Evolutionary conservation across 208 protist genomes (phyloP).

Genomic region (Angomonas deanei): DNA sequence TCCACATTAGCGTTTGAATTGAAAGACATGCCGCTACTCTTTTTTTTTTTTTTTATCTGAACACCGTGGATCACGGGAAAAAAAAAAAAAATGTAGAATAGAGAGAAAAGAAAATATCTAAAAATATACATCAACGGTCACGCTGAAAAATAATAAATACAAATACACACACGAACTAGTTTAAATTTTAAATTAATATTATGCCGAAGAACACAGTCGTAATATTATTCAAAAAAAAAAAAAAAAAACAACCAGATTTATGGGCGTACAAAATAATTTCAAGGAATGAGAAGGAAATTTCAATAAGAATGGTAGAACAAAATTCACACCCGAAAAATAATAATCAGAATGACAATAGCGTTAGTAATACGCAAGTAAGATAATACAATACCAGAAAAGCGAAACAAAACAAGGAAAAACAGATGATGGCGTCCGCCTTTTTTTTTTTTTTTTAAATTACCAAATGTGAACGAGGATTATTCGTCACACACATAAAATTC

Average conservation of each 20-base stretch:
- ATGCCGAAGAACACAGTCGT: too few species aligned
- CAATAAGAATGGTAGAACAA: slow-evolving; percentile 3
- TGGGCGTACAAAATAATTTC: not conserved
- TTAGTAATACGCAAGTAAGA: too few species aligned
- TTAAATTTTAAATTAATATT: too few species aligned
- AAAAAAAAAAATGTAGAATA: slow-evolving; percentile 17
- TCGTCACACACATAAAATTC: slow-evolving; percentile 4
- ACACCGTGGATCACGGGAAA: not conserved
- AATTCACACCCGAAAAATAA: slow-evolving; percentile 3
- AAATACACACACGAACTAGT: too few species aligned
- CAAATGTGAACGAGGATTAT: not conserved
- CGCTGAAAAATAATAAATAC: slow-evolving; percentile 3
- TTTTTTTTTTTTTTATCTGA: not conserved
- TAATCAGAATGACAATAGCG: slow-evolving; percentile 12
- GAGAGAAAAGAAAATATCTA: not conserved
- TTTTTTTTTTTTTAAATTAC: slow-evolving; percentile 4
- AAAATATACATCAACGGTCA: not conserved
- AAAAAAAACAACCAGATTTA: not conserved
- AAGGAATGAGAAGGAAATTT: not conserved
- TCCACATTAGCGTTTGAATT: too few species aligned
- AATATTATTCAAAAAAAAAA: too few species aligned
- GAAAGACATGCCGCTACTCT: not conserved
- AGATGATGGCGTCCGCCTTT: slow-evolving; percentile 1
- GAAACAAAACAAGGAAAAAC: slow-evolving; percentile 1
- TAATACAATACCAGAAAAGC: slow-evolving; percentile 4